phyloP scores from a whole-genome alignment of 495 filamentous ascomycete species.

The Usnea hakonensis region DNA sequence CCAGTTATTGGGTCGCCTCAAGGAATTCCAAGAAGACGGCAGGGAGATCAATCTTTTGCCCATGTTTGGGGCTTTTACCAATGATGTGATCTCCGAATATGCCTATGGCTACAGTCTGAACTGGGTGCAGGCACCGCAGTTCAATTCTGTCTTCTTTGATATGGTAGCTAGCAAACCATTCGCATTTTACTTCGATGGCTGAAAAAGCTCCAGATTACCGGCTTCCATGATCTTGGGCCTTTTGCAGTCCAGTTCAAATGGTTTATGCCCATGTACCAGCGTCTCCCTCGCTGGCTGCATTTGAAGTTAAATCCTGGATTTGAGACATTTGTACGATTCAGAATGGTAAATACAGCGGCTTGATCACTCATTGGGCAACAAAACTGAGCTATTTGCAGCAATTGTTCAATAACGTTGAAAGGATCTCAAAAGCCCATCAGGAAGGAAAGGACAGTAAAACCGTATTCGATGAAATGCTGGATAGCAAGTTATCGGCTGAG shows the following conservation, averaged over 20 bases:
- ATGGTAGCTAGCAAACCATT: conserved; percentile 3
- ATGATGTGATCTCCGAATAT: conserved; percentile 41
- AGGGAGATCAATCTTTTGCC: conserved; percentile 27
- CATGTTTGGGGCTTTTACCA: conserved; percentile 28
- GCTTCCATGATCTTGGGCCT: conserved; percentile 15
- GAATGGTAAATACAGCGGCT: neutral
- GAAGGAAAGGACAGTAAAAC: conserved; percentile 23
- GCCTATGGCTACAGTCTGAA: conserved; percentile 13
- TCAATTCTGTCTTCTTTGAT: conserved; percentile 14
- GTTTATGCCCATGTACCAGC: neutral
- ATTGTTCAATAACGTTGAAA: conserved; percentile 19
- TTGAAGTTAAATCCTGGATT: conserved; percentile 14
- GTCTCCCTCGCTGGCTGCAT: neutral
- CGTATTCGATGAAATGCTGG: conserved; percentile 35
- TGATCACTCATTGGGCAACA: neutral
- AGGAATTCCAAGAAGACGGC: conserved; percentile 13
- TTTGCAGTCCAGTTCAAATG: conserved; percentile 15
- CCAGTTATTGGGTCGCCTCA: conserved; percentile 17
- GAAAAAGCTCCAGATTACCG: conserved; percentile 6
- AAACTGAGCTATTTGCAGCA: neutral
- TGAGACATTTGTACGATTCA: conserved; percentile 4
- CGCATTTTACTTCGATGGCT: conserved; percentile 9
- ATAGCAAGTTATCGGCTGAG: conserved; percentile 23
- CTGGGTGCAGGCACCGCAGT: conserved; percentile 16
- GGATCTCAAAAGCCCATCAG: conserved; percentile 1